Conservation (phyloP, 2,329 filamentous ascomycete genomes). For the Fusarium multiceps region DNA sequence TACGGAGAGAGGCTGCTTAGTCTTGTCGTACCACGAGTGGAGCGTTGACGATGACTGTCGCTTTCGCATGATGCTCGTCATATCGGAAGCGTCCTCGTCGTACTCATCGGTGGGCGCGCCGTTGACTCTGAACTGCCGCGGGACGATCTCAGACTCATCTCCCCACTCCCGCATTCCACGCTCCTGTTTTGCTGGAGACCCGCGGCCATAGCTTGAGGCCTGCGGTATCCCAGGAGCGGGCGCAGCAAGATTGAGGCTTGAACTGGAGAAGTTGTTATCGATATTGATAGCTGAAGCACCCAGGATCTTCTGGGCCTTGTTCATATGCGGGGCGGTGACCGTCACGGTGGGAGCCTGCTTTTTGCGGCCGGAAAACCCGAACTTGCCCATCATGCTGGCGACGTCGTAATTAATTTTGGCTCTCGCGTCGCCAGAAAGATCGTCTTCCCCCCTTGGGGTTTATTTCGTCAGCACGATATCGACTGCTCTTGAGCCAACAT, state of each 20-base stretch:
- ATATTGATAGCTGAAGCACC: slow-evolving; percentile 43
- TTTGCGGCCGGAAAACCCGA: slow-evolving; percentile 46
- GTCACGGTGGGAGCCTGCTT: slow-evolving; percentile 46
- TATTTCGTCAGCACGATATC: slow-evolving; percentile 38
- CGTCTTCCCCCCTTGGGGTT: slow-evolving; percentile 33
- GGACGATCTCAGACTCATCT: slow-evolving; percentile 45
- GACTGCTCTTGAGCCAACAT: slow-evolving; percentile 39
- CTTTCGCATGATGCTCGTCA: slow-evolving; percentile 57
- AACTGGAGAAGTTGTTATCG: slow-evolving; percentile 41
- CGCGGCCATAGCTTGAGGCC: slow-evolving; percentile 16
- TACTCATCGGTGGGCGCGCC: slow-evolving; percentile 36
- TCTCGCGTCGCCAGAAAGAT: slow-evolving; percentile 26
- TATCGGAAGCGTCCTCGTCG: slow-evolving; percentile 53
- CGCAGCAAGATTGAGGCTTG: slow-evolving; percentile 36
- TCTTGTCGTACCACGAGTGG: slow-evolving; percentile 67
- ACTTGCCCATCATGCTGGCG: slow-evolving; percentile 44
- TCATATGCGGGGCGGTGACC: slow-evolving; percentile 44
- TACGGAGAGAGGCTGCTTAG: slow-evolving; percentile 66
- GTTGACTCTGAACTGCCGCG: slow-evolving; percentile 36
- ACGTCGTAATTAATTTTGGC: slow-evolving; percentile 5
- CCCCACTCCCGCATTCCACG: slow-evolving; percentile 41
- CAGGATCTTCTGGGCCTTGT: slow-evolving; percentile 46
- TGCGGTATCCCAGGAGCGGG: slow-evolving; percentile 26
- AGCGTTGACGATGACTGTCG: slow-evolving; percentile 67
- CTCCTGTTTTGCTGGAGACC: slow-evolving; percentile 22